Evolutionary conservation across 1,139 yeast species (phyloP).

Genomic region (Kodamaea ohmeri): DNA sequence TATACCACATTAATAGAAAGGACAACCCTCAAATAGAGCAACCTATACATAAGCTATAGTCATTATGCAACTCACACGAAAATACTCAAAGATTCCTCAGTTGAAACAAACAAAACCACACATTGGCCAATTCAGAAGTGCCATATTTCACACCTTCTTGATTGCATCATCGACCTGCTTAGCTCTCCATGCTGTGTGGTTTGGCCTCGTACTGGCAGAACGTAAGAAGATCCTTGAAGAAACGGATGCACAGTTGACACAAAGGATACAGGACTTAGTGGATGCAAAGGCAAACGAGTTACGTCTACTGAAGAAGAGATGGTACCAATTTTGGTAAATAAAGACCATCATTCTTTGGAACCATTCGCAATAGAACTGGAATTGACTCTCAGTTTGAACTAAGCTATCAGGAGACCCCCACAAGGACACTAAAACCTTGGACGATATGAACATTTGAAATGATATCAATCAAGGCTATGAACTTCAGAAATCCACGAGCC

Average conservation of each 20-base stretch:
- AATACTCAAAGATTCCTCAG: conserved; percentile 15
- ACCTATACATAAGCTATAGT: too few relatives aligned
- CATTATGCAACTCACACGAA: neutral
- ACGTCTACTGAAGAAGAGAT: conserved; percentile 16
- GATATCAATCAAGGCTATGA: too few relatives aligned
- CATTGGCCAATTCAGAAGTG: conserved; percentile 37
- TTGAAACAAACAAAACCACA: conserved; percentile 28
- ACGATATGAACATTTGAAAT: too few relatives aligned
- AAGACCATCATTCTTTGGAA: too few relatives aligned
- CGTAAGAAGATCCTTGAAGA: conserved; percentile 24
- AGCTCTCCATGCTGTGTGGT: conserved; percentile 35
- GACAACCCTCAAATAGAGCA: neutral
- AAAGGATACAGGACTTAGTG: conserved; percentile 30
- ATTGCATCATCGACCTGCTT: conserved; percentile 42
- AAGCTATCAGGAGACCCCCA: too few relatives aligned
- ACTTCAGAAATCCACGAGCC: too few relatives aligned
- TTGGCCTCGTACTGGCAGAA: conserved; percentile 31
- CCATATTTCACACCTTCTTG: conserved; percentile 40
- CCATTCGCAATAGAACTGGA: too few relatives aligned
- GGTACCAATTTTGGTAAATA: conserved; percentile 27
- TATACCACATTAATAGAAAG: too few relatives aligned
- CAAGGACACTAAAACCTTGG: too few relatives aligned
- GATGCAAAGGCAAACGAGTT: conserved; percentile 27
- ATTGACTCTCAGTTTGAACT: too few relatives aligned
- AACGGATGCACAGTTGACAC: conserved; percentile 30